Evolutionary conservation across 441 rosid genomes (phyloP), one percentile per base, ranked within the genome.

Genomic region (Erodium texanum): DNA sequence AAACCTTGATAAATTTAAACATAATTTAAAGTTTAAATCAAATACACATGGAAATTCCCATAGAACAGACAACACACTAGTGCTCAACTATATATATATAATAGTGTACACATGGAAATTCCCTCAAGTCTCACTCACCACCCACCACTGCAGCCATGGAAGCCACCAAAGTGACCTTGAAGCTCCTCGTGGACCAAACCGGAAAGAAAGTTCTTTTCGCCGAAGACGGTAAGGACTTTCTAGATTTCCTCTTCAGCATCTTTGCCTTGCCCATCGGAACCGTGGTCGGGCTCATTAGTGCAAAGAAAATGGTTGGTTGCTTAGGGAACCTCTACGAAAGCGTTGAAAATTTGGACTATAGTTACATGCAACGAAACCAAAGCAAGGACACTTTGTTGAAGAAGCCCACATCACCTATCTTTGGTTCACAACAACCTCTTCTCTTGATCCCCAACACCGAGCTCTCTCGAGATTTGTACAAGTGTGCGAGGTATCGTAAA

Each of bases 241-340:
- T 62, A 24, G 67, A 70, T 38, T 70, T 70, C 67, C 61, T 65
- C 64, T 50, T 50, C 54, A 34, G 29, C 38, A 18, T 65, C 23
- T 65, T 15, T 2, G 14, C 52, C 18, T 14, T 71, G 22, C 68
- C 64, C 0, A 11, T 54, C 0, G 64, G 20, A 0, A 50, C 54
- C 18, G 32, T 65, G 2, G 9, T 20, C 2, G 4, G 4, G 29
- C 29, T 27, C 29, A 1, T 27, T 4, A 4, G 29, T 27, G 29
- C 29, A 1, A 27, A 27, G 29, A 27, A 27, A 27, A 27, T 27
- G 29, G 29, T 4, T 1, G 64, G 64, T 52, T 43, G 34, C 34
- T 6, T 64, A 2, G 64, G 54, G 22, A 65, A 27, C 23, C 62
- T 70, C 8, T 50, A 52, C 15, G 19, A 22, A 11, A 64, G 68